A percentile compares a stretch with the other conserved stretches of the same genome.
Conservation (phyloP, 345 rosid genomes). For the Mercurialis annua region DNA sequence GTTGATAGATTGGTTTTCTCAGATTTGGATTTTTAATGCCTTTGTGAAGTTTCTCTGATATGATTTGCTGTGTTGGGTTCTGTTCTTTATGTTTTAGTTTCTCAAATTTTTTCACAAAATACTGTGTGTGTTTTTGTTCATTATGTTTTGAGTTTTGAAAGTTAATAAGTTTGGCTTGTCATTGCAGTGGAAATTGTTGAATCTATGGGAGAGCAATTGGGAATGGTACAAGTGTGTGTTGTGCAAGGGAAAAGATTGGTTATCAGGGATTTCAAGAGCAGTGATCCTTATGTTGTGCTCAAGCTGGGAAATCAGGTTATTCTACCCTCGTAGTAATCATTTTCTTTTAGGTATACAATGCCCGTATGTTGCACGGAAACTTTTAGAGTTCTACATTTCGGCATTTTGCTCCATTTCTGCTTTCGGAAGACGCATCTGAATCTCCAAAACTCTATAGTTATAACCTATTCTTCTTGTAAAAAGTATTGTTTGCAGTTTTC, state of each 20-base stretch:
- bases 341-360: too few species aligned
- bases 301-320: constrained; percentile 79
- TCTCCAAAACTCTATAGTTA: too few species aligned
- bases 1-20: not conserved
- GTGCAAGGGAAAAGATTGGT: constrained; percentile 73
- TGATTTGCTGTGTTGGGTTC: not conserved
- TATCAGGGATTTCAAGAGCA: constrained; percentile 88
- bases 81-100: not conserved
- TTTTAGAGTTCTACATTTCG: too few species aligned
- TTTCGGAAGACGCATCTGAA: too few species aligned
- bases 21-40: not conserved
- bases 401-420: too few species aligned
- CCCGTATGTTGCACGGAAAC: too few species aligned
- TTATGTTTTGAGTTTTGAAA: not conserved
- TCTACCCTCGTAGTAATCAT: too few species aligned
- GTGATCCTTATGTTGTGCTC: constrained; percentile 94
- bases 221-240: constrained; percentile 70
- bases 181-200: not conserved
- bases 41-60: not conserved
- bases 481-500: too few species aligned
- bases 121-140: not conserved
- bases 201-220: constrained; percentile 65
- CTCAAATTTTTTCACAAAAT: not conserved
- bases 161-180: not conserved
- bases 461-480: too few species aligned